phyloP scores from a whole-genome alignment of 2,329 filamentous ascomycete genomes.

The Zasmidium citrigriseum region DNA sequence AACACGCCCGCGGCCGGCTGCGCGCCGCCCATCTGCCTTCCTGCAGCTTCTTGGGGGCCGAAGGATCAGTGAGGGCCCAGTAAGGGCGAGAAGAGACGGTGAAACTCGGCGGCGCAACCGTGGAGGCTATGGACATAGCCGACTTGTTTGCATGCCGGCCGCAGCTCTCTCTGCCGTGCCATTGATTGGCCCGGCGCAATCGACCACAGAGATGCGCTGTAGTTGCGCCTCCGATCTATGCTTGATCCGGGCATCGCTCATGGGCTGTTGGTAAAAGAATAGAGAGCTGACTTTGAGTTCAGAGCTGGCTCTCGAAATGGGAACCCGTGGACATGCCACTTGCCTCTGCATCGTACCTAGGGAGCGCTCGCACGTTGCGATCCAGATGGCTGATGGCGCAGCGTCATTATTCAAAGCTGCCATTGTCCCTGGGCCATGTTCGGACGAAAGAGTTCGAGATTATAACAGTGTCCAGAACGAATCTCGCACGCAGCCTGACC shows the following conservation, averaged over 20 bases:
- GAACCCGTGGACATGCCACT: background rate
- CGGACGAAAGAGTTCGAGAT: background rate
- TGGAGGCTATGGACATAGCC: background rate
- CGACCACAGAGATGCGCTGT: background rate
- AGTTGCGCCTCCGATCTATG: background rate
- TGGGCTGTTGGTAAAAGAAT: background rate
- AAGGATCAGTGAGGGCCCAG: background rate
- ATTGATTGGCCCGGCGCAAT: background rate
- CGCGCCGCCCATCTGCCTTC: background rate
- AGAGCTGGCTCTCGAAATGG: background rate
- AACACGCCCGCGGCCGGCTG: background rate
- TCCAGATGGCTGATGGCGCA: background rate
- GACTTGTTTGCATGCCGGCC: background rate
- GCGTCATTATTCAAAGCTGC: slow-evolving; percentile 2
- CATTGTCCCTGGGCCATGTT: background rate
- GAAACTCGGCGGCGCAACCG: background rate
- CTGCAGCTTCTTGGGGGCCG: background rate
- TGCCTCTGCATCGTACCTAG: background rate
- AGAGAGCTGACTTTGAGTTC: background rate
- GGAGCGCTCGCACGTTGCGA: background rate
- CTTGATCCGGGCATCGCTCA: background rate
- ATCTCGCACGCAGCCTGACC: background rate
- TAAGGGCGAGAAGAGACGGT: too few species aligned
- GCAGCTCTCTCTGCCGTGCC: background rate
- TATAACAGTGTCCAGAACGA: background rate